These are phyloP conservation scores for Botrytis porri DNA, from an alignment of 2,329 filamentous ascomycete genomes.

Conservation along the genomic window DNA sequence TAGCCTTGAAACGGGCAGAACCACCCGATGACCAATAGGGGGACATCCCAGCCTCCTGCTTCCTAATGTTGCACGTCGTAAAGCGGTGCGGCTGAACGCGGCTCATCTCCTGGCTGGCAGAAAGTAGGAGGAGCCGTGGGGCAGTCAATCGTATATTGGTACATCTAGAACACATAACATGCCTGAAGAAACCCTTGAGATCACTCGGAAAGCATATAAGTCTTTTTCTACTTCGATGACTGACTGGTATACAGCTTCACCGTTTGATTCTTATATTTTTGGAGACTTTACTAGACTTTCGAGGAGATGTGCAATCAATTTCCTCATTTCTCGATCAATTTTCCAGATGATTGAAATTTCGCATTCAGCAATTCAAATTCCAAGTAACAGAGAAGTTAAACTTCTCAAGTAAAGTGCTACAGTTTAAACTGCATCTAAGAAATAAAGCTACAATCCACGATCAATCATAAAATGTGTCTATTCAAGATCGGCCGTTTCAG, in stretches of 20 bases:
- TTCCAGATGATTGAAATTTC: too few relatives aligned
- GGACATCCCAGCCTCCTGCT: neutral
- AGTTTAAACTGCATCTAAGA: too few relatives aligned
- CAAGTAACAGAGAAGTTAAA: too few relatives aligned
- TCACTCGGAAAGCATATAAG: too few relatives aligned
- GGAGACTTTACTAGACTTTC: too few relatives aligned
- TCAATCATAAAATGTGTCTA: neutral
- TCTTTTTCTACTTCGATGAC: accelerated
- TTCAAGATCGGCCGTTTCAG: neutral
- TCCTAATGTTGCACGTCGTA: neutral
- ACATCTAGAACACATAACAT: neutral
- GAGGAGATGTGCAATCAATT: neutral
- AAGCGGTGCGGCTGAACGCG: neutral
- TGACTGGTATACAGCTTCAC: neutral
- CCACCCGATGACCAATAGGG: neutral
- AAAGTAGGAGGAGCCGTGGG: neutral
- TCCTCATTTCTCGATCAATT: too few relatives aligned
- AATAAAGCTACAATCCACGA: neutral
- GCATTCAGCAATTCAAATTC: too few relatives aligned
- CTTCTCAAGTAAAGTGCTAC: too few relatives aligned
- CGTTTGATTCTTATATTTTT: too few relatives aligned
- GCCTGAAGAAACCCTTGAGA: neutral
- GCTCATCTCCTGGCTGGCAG: neutral
- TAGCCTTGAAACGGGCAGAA: neutral
- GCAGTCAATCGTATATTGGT: neutral